Evolutionary conservation across 2,329 filamentous ascomycete genomes (phyloP).

Genomic region (Beauveria sp.): DNA sequence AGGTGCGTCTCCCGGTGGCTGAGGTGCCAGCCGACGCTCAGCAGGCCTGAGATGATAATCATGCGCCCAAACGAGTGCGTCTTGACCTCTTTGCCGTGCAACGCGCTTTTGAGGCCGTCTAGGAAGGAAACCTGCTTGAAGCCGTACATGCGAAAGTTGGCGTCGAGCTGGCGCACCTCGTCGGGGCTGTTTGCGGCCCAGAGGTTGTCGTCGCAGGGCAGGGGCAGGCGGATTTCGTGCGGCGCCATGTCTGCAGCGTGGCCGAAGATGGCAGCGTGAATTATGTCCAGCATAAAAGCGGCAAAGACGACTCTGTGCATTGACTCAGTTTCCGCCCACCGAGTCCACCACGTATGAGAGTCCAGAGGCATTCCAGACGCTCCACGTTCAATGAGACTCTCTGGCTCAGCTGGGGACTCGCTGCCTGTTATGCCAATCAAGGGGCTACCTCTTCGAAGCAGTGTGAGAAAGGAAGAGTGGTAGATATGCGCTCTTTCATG

Average conservation of each 20-base stretch:
- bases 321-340: slow-evolving; percentile 84
- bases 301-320: slow-evolving; percentile 81
- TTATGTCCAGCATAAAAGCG: slow-evolving; percentile 82
- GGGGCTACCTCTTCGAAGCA: slow-evolving; percentile 80
- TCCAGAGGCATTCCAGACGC: slow-evolving; percentile 25
- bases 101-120: slow-evolving; percentile 73
- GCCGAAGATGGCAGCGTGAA: slow-evolving; percentile 87
- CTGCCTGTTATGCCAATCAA: slow-evolving; percentile 72
- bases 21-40: slow-evolving; percentile 91
- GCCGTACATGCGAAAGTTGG: slow-evolving; percentile 68
- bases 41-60: slow-evolving; percentile 79
- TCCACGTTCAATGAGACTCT: slow-evolving; percentile 30
- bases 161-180: slow-evolving; percentile 69
- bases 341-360: slow-evolving; percentile 60
- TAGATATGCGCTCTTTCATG: slow-evolving; percentile 89
- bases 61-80: slow-evolving; percentile 86
- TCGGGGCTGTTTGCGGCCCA: slow-evolving; percentile 77
- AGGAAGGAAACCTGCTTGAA: slow-evolving; percentile 74
- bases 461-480: slow-evolving; percentile 74
- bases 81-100: slow-evolving; percentile 72
- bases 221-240: slow-evolving; percentile 75
- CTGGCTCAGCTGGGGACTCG: slow-evolving; percentile 63
- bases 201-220: slow-evolving; percentile 79
- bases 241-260: slow-evolving; percentile 86
- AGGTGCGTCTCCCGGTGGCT: slow-evolving; percentile 80